Conservation (phyloP, 306 rosid genomes). For the Malus fusca region DNA sequence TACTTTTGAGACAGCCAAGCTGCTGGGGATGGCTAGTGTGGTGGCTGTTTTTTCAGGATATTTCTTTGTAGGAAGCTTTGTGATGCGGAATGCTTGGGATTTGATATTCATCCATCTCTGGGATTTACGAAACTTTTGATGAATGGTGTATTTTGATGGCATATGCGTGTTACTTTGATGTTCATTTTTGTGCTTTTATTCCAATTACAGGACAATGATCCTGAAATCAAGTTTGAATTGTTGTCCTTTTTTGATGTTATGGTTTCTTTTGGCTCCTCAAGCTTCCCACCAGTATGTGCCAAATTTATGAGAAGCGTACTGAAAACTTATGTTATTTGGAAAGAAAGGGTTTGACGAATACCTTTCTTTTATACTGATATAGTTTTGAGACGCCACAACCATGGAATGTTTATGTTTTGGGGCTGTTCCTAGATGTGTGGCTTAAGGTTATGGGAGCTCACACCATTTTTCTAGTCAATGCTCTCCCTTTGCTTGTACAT, state of each 20-base stretch:
- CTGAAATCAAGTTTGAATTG: background rate
- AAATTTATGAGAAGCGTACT: background rate
- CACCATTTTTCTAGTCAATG: background rate
- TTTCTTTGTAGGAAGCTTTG: background rate
- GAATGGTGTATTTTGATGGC: background rate
- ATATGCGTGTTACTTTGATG: background rate
- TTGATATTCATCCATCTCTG: background rate
- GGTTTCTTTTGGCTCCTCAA: background rate
- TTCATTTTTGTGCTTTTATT: background rate
- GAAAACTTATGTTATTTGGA: background rate
- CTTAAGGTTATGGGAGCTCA: background rate
- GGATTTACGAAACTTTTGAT: background rate
- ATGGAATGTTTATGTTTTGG: background rate
- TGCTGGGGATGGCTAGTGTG: background rate
- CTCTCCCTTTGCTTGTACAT: background rate
- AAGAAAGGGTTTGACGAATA: background rate
- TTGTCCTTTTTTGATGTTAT: background rate
- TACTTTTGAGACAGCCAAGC: background rate
- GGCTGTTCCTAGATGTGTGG: background rate
- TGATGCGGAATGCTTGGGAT: background rate
- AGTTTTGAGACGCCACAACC: background rate
- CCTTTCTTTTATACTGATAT: background rate
- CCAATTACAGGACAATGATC: background rate
- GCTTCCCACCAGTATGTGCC: background rate
- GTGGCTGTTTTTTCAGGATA: background rate